phyloP scores from a whole-genome alignment of 2,329 filamentous ascomycete genomes.

The Trichophyton schoenleinii region DNA sequence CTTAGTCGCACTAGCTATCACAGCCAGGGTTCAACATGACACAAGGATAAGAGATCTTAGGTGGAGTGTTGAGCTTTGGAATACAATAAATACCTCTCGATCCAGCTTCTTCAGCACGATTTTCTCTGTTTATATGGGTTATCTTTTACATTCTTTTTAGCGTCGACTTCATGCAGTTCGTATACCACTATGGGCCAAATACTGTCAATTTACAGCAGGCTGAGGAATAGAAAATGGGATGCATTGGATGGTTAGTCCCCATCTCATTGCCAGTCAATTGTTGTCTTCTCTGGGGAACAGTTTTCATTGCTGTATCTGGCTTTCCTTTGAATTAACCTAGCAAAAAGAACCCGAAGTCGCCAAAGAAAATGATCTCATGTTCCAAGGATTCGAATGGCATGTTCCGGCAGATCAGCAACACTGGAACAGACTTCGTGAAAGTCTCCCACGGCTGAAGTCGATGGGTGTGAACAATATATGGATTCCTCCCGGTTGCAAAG shows the following conservation, averaged over 20 bases:
- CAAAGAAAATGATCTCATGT: conserved; percentile 30
- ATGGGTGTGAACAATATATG: conserved; percentile 53
- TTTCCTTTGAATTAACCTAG: not conserved
- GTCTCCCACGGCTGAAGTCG: conserved; percentile 42
- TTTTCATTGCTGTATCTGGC: not conserved
- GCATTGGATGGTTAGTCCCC: not conserved
- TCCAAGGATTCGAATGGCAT: conserved; percentile 65
- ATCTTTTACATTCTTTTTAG: not conserved
- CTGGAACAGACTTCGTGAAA: conserved; percentile 45
- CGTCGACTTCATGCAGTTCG: not conserved
- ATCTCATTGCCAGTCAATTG: not conserved
- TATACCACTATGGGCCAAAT: not conserved
- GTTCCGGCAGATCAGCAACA: conserved; percentile 48
- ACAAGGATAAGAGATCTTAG: not conserved
- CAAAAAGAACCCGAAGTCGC: not conserved
- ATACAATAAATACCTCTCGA: not conserved
- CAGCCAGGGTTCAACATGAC: not conserved
- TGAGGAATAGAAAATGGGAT: not conserved
- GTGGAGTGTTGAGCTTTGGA: not conserved
- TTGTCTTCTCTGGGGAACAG: not conserved
- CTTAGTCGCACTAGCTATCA: not conserved
- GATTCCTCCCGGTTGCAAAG: conserved; percentile 62
- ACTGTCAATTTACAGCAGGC: not conserved
- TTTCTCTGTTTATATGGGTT: not conserved
- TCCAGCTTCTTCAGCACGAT: not conserved